Evolutionary conservation across 306 rosid genomes (phyloP), one percentile per base, ranked within the genome.

Genomic region (Pachyrhizus erosus): DNA sequence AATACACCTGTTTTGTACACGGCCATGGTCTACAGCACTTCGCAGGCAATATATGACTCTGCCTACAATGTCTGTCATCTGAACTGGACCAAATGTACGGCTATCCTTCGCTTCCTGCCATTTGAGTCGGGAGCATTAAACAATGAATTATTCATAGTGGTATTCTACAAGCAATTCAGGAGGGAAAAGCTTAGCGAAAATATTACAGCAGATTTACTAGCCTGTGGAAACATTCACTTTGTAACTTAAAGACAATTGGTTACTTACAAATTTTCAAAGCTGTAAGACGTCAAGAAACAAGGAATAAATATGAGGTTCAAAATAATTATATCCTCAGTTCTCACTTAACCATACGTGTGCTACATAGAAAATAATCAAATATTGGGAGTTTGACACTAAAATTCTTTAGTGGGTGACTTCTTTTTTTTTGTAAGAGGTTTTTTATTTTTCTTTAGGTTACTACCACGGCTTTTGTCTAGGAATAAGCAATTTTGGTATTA

Each of bases 11-110:
- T 96, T 96, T 86, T 92, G 90, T 80, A 96, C 89, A 3, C 94
- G 98, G 70, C 98, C 97, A 70, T 96, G 99, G 87, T 96, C 99
- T 81, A 94, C 98, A 5, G 97, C 98, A 27, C 90, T 89, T 73
- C 94, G 88, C 78, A 96, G 81, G 84, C 93, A 92, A 87, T 96
- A 96, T 74, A 96, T 86, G 87, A 88, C 99, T 87, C 99, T 92
- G 80, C 99, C 99, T 39, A 91, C 93, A 57, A 96, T 90, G 86
- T 91, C 85, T 6, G 92, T 87, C 93, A 91, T 91, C 1, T 91
- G 87, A 80, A 96, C 92, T 3, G 99, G 99, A 80, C 99, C 99
- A 80, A 96, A 96, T 27, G 67, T 86, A 62, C 99, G 90, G 83
- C 99, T 96, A 82, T 96, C 99, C 33, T 86, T 78, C 23, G 93